Evolutionary conservation across 805 yeast genomes (phyloP).

Genomic region (Candida loeiensis): DNA sequence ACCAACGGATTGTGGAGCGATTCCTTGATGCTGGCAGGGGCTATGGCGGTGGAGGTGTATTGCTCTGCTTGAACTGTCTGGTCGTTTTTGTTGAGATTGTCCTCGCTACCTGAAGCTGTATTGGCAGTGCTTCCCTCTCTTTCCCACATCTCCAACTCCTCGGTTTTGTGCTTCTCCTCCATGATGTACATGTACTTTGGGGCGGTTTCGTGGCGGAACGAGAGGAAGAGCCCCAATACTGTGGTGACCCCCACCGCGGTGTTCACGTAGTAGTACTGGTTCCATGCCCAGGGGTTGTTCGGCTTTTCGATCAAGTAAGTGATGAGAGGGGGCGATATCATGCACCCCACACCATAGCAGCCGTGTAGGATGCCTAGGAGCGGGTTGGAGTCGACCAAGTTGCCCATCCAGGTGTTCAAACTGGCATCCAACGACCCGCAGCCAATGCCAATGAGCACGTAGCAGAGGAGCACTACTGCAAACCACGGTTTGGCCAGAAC

Average conservation of each 20-base stretch:
- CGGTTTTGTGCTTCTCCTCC: conserved; percentile 10
- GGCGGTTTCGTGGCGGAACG: conserved; percentile 43
- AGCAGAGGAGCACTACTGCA: conserved; percentile 34
- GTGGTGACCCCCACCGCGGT: conserved; percentile 22
- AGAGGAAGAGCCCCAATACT: conserved; percentile 19
- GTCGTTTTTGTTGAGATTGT: no score
- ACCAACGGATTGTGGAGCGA: conserved; percentile 34
- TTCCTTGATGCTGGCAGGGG: conserved; percentile 33
- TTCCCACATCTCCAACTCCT: conserved; percentile 1
- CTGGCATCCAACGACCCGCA: conserved; percentile 56
- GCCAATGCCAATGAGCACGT: conserved; percentile 50
- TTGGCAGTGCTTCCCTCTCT: not conserved
- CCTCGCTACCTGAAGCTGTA: no score
- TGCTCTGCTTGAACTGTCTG: no score
- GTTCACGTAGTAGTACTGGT: conserved; percentile 41
- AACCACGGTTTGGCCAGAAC: conserved; percentile 43
- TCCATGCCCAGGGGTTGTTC: conserved; percentile 44
- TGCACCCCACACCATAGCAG: conserved; percentile 51
- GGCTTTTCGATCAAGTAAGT: conserved; percentile 38
- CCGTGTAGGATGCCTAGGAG: conserved; percentile 52
- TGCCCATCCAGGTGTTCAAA: conserved; percentile 52
- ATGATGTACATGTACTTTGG: conserved; percentile 37
- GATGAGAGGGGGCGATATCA: conserved; percentile 47
- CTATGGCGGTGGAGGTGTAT: no score
- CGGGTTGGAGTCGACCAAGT: conserved; percentile 45